Conservation (phyloP, 2,329 filamentous ascomycete species). For the Hypomyces rosellus region DNA sequence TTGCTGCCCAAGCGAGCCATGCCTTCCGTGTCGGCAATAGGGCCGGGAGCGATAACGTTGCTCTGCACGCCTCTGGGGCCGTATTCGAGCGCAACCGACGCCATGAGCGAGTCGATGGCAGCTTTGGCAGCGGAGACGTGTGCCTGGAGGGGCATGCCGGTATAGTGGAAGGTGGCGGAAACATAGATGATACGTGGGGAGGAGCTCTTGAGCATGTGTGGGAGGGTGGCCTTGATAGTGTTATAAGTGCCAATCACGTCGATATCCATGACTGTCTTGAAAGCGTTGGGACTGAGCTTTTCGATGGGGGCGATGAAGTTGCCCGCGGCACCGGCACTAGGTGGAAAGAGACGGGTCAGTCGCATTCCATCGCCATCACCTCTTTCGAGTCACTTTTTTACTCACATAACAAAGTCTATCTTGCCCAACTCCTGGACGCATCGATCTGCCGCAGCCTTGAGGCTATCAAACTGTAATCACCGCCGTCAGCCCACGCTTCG, state of each 20-base stretch:
- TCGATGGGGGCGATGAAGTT: conserved; percentile 89
- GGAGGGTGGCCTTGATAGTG: conserved; percentile 85
- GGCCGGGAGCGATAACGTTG: conserved; percentile 84
- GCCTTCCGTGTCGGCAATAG: conserved; percentile 79
- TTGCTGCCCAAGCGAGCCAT: conserved; percentile 55
- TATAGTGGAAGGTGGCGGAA: conserved; percentile 87
- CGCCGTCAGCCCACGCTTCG: too few relatives aligned
- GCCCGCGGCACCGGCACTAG: conserved; percentile 83
- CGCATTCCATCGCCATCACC: not conserved
- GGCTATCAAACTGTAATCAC: conserved; percentile 21
- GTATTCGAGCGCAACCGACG: conserved; percentile 78
- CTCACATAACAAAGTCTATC: conserved; percentile 89
- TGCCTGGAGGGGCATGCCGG: conserved; percentile 75
- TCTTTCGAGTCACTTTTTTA: conserved; percentile 3
- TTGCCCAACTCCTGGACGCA: conserved; percentile 77
- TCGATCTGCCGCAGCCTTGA: conserved; percentile 63
- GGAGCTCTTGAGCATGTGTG: conserved; percentile 72
- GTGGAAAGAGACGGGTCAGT: not conserved
- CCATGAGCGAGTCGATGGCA: conserved; percentile 77
- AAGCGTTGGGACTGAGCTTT: conserved; percentile 77
- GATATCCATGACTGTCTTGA: conserved; percentile 94
- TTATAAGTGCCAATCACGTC: conserved; percentile 92
- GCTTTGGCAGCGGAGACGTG: conserved; percentile 93
- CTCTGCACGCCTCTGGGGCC: conserved; percentile 80
- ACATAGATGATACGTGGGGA: conserved; percentile 79